phyloP scores from a whole-genome alignment of 2,329 filamentous ascomycete genomes.

The Ophiostoma novo-ulmi region DNA sequence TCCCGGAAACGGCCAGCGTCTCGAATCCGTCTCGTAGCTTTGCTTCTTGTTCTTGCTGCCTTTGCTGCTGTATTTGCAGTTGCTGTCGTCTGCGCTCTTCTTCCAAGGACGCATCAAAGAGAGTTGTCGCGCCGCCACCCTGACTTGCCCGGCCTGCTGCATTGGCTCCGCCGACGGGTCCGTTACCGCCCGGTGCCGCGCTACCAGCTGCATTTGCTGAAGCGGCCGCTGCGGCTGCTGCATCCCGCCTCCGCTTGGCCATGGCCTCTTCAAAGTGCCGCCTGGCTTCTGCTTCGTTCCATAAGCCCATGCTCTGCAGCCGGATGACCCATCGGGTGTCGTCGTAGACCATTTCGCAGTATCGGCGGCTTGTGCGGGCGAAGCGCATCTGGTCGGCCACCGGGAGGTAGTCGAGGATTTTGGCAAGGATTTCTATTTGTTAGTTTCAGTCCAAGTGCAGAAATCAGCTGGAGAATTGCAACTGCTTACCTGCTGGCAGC shows the following conservation, averaged over 20 bases:
- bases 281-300: conserved; percentile 84
- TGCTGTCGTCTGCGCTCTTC: conserved; percentile 45
- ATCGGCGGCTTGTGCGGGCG: conserved; percentile 74
- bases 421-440: conserved; percentile 72
- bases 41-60: conserved; percentile 43
- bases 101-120: conserved; percentile 70
- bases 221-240: conserved; percentile 36
- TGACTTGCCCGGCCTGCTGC: conserved; percentile 27
- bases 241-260: conserved; percentile 54
- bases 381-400: conserved; percentile 79
- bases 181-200: background rate
- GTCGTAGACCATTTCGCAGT: conserved; percentile 98
- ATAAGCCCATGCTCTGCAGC: conserved; percentile 80
- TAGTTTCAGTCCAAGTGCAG: background rate
- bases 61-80: conserved; percentile 37
- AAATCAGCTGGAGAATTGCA: background rate
- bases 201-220: conserved; percentile 22
- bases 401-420: conserved; percentile 84
- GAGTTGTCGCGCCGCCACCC: conserved; percentile 46
- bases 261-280: conserved; percentile 71
- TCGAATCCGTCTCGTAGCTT: conserved; percentile 52
- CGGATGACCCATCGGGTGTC: conserved; percentile 91
- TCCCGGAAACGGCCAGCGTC: conserved; percentile 55
- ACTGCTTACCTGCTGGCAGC: conserved; percentile 69
- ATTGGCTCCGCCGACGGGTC: conserved; percentile 14